Percentiles rank a stretch among this genome's conserved stretches.
Conservation (phyloP, 2,329 filamentous ascomycete genomes). For the Ceratocystis smalleyi region DNA sequence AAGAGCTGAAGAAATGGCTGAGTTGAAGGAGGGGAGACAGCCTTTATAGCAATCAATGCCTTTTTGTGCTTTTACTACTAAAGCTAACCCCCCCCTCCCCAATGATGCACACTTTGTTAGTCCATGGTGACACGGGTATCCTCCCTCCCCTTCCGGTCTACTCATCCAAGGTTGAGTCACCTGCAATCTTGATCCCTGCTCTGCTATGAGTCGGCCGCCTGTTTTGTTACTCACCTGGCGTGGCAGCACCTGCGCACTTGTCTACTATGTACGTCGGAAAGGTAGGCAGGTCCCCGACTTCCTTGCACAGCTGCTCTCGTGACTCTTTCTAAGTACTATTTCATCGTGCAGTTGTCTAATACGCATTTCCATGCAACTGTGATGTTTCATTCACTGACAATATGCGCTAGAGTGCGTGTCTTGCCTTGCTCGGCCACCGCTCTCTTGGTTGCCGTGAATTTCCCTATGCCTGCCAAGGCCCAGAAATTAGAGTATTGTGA, state of each 20-base stretch:
- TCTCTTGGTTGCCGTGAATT: too few relatives aligned
- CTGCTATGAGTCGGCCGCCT: background rate
- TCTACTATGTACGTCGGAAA: background rate
- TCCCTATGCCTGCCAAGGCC: background rate
- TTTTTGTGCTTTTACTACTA: background rate
- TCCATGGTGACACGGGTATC: slow-evolving; percentile 1
- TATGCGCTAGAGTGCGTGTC: background rate
- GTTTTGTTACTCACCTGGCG: background rate
- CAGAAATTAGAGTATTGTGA: background rate
- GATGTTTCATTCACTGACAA: background rate
- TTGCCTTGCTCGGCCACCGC: background rate
- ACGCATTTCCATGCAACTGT: background rate
- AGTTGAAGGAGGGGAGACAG: too few relatives aligned
- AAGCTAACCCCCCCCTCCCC: background rate
- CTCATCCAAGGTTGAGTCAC: slow-evolving; percentile 14
- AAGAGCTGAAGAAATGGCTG: too few relatives aligned
- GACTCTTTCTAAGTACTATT: background rate
- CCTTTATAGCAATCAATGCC: too few relatives aligned
- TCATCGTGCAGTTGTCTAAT: background rate
- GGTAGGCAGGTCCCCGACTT: background rate
- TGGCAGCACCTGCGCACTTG: background rate
- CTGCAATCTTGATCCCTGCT: slow-evolving; percentile 13
- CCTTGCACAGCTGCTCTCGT: background rate
- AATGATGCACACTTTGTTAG: background rate
- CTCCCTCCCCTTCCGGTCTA: background rate